These are phyloP conservation scores for Phylloporus sp. DNA, from an alignment of 768 basidiomycete species.

Conservation along the genomic window DNA sequence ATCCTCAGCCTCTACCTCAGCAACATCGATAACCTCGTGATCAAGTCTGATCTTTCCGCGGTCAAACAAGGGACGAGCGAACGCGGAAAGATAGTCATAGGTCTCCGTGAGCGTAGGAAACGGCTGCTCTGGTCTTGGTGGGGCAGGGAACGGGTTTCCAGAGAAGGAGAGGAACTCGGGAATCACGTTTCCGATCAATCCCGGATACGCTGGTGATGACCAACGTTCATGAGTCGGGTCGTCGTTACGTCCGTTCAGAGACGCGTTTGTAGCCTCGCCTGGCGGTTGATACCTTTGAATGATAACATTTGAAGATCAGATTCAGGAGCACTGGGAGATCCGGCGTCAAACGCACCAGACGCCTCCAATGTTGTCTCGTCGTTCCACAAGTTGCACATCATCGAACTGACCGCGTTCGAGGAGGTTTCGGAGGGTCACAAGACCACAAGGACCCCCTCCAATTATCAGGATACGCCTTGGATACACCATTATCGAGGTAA, in stretches of 20 bases:
- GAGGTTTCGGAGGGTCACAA: conserved; percentile 48
- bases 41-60: conserved; percentile 37
- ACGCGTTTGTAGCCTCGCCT: background rate
- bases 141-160: conserved; percentile 26
- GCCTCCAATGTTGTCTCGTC: conserved; percentile 45
- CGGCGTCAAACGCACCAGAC: conserved; percentile 40
- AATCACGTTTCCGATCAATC: conserved; percentile 48
- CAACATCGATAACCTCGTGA: conserved; percentile 38
- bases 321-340: background rate
- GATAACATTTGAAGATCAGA: background rate
- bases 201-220: conserved; percentile 47
- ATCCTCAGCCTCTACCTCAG: conserved; percentile 29
- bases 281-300: conserved; percentile 18
- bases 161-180: conserved; percentile 38
- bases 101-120: conserved; percentile 30
- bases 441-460: conserved; percentile 46
- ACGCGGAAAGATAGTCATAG: conserved; percentile 23
- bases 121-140: conserved; percentile 21
- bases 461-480: conserved; percentile 36
- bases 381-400: conserved; percentile 43
- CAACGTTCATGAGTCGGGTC: conserved; percentile 24
- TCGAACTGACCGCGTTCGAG: conserved; percentile 39
- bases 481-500: background rate
- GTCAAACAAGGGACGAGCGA: conserved; percentile 23
- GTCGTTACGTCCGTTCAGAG: background rate